phyloP scores from a whole-genome alignment of 2,329 filamentous ascomycete species.

The Fusarium hostae region DNA sequence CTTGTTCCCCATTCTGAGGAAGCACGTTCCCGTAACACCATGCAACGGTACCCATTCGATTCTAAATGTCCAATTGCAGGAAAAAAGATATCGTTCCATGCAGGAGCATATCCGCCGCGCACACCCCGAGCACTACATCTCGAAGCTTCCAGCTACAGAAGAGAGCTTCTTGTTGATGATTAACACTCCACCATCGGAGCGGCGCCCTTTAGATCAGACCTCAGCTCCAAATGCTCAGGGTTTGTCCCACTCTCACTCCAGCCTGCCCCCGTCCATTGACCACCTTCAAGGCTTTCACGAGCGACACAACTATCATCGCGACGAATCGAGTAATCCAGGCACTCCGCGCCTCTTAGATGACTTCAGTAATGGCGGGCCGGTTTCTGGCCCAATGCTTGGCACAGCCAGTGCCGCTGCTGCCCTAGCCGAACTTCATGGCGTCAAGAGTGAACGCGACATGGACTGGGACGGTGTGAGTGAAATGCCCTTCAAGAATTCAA shows the following conservation, averaged over 20 bases:
- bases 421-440: slow-evolving; percentile 82
- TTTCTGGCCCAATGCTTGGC: slow-evolving; percentile 59
- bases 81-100: slow-evolving; percentile 97
- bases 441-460: slow-evolving; percentile 80
- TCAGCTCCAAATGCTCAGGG: slow-evolving; percentile 49
- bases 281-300: slow-evolving; percentile 46
- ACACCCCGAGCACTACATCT: slow-evolving; percentile 96
- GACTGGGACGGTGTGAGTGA: slow-evolving; percentile 78
- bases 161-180: slow-evolving; percentile 99
- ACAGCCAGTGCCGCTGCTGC: slow-evolving; percentile 81
- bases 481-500: slow-evolving; percentile 43
- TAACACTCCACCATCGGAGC: slow-evolving; percentile 83
- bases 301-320: slow-evolving; percentile 71
- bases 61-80: slow-evolving; percentile 62
- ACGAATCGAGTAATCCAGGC: slow-evolving; percentile 73
- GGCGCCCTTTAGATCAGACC: slow-evolving; percentile 59
- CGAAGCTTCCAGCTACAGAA: slow-evolving; percentile 96
- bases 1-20: slow-evolving; percentile 23
- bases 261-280: slow-evolving; percentile 37
- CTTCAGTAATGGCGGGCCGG: slow-evolving; percentile 60
- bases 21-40: slow-evolving; percentile 23
- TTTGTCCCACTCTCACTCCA: slow-evolving; percentile 40
- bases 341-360: slow-evolving; percentile 78
- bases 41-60: slow-evolving; percentile 39
- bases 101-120: slow-evolving; percentile 98